Evolutionary conservation across 2,329 filamentous ascomycete species (phyloP).

Genomic region (Diaporthe australafricana): DNA sequence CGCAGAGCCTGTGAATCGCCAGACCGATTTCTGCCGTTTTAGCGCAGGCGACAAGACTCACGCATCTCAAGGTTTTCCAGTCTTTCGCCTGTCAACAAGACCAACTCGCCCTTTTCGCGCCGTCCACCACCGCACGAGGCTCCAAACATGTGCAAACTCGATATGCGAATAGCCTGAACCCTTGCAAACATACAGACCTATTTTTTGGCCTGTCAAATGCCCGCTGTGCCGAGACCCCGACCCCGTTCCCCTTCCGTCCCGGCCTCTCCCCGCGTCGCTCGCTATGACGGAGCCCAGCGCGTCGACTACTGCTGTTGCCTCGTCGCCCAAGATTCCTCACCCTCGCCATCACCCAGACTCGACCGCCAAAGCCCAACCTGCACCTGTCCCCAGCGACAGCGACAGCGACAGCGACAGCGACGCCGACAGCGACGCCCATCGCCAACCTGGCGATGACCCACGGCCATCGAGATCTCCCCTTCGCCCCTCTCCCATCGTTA

Average conservation of each 20-base stretch:
- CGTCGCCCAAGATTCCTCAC: slow-evolving; percentile 15
- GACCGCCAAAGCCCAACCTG: neutral
- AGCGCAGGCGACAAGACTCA: slow-evolving; percentile 37
- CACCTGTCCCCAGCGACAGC: neutral
- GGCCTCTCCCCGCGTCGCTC: slow-evolving; percentile 52
- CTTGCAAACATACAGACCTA: slow-evolving; percentile 64
- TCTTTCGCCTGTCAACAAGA: slow-evolving; percentile 63
- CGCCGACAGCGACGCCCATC: neutral
- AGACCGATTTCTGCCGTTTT: slow-evolving; percentile 40
- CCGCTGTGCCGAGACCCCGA: slow-evolving; percentile 66
- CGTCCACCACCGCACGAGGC: slow-evolving; percentile 58
- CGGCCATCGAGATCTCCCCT: neutral
- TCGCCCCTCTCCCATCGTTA: slow-evolving; percentile 27
- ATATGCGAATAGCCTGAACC: slow-evolving; percentile 57
- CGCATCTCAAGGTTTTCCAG: slow-evolving; percentile 58
- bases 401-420: slow-evolving; percentile 7
- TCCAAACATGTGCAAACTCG: slow-evolving; percentile 68
- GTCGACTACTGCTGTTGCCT: slow-evolving; percentile 31
- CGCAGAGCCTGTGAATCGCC: too few relatives aligned
- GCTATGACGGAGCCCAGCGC: slow-evolving; percentile 67
- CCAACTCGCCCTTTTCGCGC: slow-evolving; percentile 57
- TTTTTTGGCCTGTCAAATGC: slow-evolving; percentile 69
- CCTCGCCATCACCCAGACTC: neutral
- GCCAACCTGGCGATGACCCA: neutral
- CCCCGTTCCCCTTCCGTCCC: slow-evolving; percentile 55